Percentiles rank a stretch among this genome's conserved stretches.
phyloP scores from a whole-genome alignment of 1,284 basidiomycete genomes.

The Moesziomyces parantarcticus region DNA sequence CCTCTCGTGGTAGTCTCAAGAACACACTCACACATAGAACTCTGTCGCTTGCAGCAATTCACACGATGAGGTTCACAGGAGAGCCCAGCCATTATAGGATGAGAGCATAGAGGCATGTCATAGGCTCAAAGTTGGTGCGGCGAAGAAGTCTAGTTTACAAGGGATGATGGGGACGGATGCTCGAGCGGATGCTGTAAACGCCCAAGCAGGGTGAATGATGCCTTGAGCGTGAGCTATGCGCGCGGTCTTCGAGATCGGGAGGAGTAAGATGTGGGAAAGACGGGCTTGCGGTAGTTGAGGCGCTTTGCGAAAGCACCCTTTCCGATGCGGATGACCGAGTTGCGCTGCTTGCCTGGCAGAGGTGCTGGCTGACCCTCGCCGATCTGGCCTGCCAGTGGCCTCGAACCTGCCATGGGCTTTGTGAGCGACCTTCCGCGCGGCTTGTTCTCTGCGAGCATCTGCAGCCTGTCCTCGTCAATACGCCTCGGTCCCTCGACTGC shows the following conservation, averaged over 20 bases:
- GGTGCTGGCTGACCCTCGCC: slow-evolving; percentile 27
- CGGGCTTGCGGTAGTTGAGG: slow-evolving; percentile 41
- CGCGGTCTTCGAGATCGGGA: slow-evolving; percentile 1
- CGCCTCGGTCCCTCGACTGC: slow-evolving; percentile 47
- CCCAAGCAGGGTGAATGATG: neutral
- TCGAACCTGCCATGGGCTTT: slow-evolving; percentile 43
- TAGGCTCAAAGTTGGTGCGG: slow-evolving; percentile 4
- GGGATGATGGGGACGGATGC: slow-evolving; percentile 3
- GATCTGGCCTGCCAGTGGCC: slow-evolving; percentile 47
- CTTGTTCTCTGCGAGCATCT: slow-evolving; percentile 32
- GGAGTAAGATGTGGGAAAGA: slow-evolving; percentile 20
- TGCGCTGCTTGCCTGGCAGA: slow-evolving; percentile 41
- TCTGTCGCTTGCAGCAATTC: too few species aligned
- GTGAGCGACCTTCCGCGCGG: slow-evolving; percentile 52
- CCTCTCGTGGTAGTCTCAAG: neutral
- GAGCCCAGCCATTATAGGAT: too few species aligned
- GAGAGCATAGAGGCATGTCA: neutral
- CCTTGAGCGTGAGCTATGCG: neutral
- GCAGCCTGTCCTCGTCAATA: slow-evolving; percentile 41
- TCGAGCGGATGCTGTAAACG: neutral
- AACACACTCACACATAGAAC: too few species aligned
- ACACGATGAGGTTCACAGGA: too few species aligned
- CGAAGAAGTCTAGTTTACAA: slow-evolving; percentile 29
- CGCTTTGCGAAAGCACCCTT: slow-evolving; percentile 64
- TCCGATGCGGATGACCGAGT: slow-evolving; percentile 62